Conservation (phyloP, 441 rosid genomes). For the Hura crepitans region DNA sequence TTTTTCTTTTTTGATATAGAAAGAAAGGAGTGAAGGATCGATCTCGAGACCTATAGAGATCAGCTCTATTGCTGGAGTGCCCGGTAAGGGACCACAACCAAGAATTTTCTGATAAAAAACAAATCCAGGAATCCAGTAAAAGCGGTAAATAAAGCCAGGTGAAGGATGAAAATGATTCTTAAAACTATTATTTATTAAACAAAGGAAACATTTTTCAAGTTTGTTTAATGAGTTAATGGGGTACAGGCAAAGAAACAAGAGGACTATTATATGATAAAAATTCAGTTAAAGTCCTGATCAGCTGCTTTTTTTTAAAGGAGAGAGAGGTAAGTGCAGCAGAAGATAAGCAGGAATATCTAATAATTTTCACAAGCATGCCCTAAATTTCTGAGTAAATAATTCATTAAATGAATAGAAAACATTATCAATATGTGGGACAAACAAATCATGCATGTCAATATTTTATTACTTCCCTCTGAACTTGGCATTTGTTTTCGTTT, state of each 20-base stretch:
- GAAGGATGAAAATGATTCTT: conserved; percentile 22
- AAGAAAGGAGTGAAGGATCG: background rate
- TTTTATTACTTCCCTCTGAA: conserved; percentile 5
- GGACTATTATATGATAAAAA: conserved; percentile 15
- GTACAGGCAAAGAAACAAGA: conserved; percentile 4
- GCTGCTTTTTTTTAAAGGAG: conserved; percentile 11
- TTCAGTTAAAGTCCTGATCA: conserved; percentile 30
- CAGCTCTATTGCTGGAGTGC: no score
- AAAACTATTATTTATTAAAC: conserved; percentile 11
- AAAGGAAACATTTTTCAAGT: background rate
- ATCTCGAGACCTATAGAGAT: no score
- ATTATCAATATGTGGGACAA: conserved; percentile 17
- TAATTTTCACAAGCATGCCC: conserved; percentile 9
- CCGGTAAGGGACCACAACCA: no score
- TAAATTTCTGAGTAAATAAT: conserved; percentile 10
- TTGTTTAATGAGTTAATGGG: conserved; percentile 18
- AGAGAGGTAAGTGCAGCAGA: conserved; percentile 6
- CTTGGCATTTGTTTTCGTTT: background rate
- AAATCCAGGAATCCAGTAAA: conserved; percentile 43
- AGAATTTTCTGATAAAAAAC: no score
- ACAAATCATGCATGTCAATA: conserved; percentile 8
- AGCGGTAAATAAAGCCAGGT: conserved; percentile 30
- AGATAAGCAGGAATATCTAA: conserved; percentile 12
- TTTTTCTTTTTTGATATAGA: no score
- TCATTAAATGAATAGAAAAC: conserved; percentile 6